Evolutionary conservation across 2,329 filamentous ascomycete species (phyloP), one percentile per base, ranked within the genome.

Genomic region (Gnomoniopsis sp.): DNA sequence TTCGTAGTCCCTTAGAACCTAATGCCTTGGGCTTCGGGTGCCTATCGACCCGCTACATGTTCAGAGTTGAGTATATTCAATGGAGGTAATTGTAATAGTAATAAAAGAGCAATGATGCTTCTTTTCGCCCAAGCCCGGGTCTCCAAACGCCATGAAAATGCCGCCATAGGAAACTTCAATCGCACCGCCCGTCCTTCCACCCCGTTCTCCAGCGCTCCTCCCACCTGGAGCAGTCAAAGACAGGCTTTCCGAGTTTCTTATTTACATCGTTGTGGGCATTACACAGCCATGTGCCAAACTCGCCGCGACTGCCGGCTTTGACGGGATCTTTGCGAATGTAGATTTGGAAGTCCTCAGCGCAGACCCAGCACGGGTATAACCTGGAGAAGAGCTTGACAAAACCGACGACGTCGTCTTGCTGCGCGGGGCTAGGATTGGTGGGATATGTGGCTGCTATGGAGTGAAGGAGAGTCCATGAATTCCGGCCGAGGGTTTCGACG

Each of bases 301-400:
- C 88, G 58, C 86, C 83, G 41, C 85, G 75, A 64, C 80, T 83
- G 43, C 74, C 77, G 10, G 83, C 77, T 62, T 73, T 72, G 43
- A 93, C 87, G 69, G 84, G 83, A 64, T 93, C 89, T 63, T 82
- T 81, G 62, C 79, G 80, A 78, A 98, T 88, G 82, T 93, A 98
- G 0, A 72, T 72, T 72, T 88, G 88, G 72, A 99, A 97, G 70
- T 98, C 93, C 61, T 93, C 89, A 36, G 93, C 95, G 74, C 95
- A 99, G 3, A 89, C 84, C 91, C 93, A 96, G 78, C 95, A 99
- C 3, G 95, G 95, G 70, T 99, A 99, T 21, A 98, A 75, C 65
- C 88, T 89, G 26, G 90, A 87, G 72, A 99, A 96, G 2, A 92
- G 79, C 23, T 79, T 77, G 66, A 99, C 81, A 75, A 99, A 98